Base-by-base conservation (phyloP, 192 early-diverging fungal genomes). In the Polychytrium aggregatum region DNA sequence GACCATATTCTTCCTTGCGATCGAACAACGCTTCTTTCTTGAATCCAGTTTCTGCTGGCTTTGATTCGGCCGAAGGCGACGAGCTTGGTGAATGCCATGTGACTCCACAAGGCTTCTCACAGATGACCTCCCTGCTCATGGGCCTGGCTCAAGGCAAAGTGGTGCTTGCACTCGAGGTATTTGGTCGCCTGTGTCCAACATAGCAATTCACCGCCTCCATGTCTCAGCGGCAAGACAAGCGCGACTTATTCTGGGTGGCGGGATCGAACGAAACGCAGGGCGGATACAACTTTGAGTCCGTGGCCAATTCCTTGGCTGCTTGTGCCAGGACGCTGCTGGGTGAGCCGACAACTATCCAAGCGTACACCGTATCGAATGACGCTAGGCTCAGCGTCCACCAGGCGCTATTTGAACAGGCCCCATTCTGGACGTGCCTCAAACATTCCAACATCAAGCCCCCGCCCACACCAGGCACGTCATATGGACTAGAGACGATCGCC, bases 41-140 rank as follows among this genome's bases (percentile, higher is more conserved):
- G n/a, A n/a, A n/a, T n/a, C n/a, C n/a, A 68, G 88, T 97, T 1
- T 85, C 87, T 0, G 79, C 86, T 8, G 92, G 92, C 10, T 97
- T 94, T 55, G 92, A 97, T 62, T 90, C 87, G 1, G 89, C 88
- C 6, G 41, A 43, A 38, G 83, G 81, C 33, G 92, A 97, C 52
- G 78, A 77, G 13, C 77, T 94, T 24, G 92, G 92, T 20, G 70
- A 77, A 40, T 92, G 88, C 51, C 45, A 76, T 4, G 82, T 97
- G 9, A 72, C 84, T 6, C 91, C 91, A 0, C 68, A 59, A 2
- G 82, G 85, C 20, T 97, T 84, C 60, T 87, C 85, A 1, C 77
- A 85, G 30, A 86, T 97, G 86, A 92, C 90, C 6, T 70, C 82
- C 29, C 69, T 87, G 78, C 63, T 97, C 9, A 84, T 76, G 44